Base-by-base conservation (phyloP, 192 early-diverging fungal species). In the Rhizophlyctis rosea region DNA sequence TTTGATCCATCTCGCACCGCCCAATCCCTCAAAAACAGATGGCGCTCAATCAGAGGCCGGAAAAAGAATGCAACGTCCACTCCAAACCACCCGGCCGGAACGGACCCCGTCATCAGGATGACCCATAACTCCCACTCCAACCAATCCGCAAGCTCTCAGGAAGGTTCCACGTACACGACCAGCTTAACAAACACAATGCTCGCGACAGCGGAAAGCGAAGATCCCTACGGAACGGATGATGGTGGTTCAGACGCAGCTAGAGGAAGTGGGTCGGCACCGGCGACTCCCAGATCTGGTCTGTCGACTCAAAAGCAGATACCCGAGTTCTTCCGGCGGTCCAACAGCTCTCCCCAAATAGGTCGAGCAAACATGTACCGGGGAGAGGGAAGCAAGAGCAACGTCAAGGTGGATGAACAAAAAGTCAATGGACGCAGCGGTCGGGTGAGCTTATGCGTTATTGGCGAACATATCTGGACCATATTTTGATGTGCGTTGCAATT, bases 61-160 rank as follows among this genome's bases (percentile, higher is more conserved):
- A 63, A 54, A 29, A 61, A 61, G 28, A 18, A 18, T 44, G 47
- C n/a, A 1, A 7, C 53, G 18, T 23, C 24, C 16, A 16, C 27
- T 4, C 25, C 24, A 2, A 1, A n/a, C 3, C 30, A 25, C 30
- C 53, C 4, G 2, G 16, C 24, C 4, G 13, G 50, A 52, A 18
- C 50, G 13, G 27, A 27, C 5, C 5, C 24, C 50, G 5, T 52
- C 9, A 11, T 0, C 3, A 24, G 50, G 11, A 24, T 32, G 16
- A 23, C n/a, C 25, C 21, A 4, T 9, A 21, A 16, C 3, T 27
- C 33, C 16, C 47, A 32, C 4, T 61, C 60, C 29, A 61, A 61
- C 32, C 60, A 61, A 23, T 61, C 60, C 7, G 50, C 60, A 3
- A 32, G 30, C 18, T 61, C 60, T 5, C 18, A 24, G 11, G 60